Evolutionary conservation across 106 monocot species (phyloP).

Genomic region (Amphibolis antarctica): DNA sequence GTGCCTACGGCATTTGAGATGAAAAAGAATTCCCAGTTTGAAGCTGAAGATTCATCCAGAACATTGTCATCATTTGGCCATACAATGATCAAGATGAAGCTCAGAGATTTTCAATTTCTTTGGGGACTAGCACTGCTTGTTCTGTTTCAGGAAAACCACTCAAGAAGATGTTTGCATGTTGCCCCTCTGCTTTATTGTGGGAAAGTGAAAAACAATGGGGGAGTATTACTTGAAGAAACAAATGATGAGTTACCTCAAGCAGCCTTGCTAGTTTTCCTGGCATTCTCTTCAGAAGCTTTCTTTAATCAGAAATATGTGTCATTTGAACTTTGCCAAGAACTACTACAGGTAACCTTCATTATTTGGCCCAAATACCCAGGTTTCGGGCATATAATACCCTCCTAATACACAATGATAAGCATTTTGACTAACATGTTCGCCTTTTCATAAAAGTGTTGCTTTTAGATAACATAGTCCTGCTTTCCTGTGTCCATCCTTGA

Average conservation of each 20-base stretch:
- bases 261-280: conserved; percentile 36
- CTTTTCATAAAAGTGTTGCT: not conserved
- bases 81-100: conserved; percentile 63
- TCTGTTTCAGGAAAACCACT: conserved; percentile 50
- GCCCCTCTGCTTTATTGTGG: conserved; percentile 10
- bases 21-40: conserved; percentile 8
- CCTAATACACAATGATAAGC: not conserved
- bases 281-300: conserved; percentile 49
- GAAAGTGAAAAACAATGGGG: conserved; percentile 9
- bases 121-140: conserved; percentile 72
- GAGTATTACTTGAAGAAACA: conserved; percentile 14
- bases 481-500: not conserved
- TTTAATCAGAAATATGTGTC: conserved; percentile 48
- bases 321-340: conserved; percentile 51
- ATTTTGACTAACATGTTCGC: not conserved
- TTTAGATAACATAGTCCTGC: not conserved
- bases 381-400: not conserved
- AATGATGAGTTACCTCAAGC: conserved; percentile 25
- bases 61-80: conserved; percentile 37
- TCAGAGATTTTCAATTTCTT: conserved; percentile 58
- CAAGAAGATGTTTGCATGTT: conserved; percentile 5
- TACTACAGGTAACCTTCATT: conserved; percentile 52
- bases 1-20: conserved; percentile 37
- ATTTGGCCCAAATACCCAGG: not conserved
- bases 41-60: conserved; percentile 16